Conservation (phyloP, 1,284 basidiomycete species). For the Naganishia sp. region DNA sequence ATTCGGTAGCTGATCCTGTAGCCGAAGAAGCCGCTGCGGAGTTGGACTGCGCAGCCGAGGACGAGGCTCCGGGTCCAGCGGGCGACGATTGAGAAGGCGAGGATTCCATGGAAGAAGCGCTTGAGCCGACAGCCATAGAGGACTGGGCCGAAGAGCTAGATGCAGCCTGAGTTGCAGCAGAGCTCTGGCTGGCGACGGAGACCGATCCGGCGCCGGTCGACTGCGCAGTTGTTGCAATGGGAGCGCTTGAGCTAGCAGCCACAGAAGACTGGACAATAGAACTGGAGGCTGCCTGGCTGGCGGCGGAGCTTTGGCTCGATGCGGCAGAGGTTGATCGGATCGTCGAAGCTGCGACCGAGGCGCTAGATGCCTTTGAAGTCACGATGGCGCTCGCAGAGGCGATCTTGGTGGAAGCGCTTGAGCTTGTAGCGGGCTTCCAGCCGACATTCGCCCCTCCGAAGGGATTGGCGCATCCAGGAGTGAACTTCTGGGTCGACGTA, state of each 20-base stretch:
- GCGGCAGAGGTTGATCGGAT: background rate
- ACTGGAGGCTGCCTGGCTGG: background rate
- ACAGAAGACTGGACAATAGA: background rate
- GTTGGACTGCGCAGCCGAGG: too few species aligned
- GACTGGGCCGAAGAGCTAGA: background rate
- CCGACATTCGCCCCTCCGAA: constrained; percentile 9
- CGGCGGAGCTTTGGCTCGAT: constrained; percentile 5
- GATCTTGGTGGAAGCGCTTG: background rate
- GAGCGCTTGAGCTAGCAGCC: too few species aligned
- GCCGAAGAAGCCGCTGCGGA: too few species aligned
- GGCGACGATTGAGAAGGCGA: background rate
- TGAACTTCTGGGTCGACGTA: constrained; percentile 33
- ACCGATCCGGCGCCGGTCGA: background rate
- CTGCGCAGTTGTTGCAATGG: background rate
- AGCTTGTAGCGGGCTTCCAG: constrained; percentile 5
- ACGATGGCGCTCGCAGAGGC: background rate
- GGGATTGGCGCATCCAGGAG: constrained; percentile 37
- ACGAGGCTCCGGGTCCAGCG: background rate
- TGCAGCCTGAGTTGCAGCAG: background rate
- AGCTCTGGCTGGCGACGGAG: background rate
- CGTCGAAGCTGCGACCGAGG: constrained; percentile 10
- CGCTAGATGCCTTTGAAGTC: constrained; percentile 11
- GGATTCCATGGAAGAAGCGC: too few species aligned
- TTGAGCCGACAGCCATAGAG: too few species aligned
- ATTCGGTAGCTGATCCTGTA: too few species aligned